Evolutionary conservation across 176 grass and related monocot species (phyloP).

Genomic region (Juncus effusus): DNA sequence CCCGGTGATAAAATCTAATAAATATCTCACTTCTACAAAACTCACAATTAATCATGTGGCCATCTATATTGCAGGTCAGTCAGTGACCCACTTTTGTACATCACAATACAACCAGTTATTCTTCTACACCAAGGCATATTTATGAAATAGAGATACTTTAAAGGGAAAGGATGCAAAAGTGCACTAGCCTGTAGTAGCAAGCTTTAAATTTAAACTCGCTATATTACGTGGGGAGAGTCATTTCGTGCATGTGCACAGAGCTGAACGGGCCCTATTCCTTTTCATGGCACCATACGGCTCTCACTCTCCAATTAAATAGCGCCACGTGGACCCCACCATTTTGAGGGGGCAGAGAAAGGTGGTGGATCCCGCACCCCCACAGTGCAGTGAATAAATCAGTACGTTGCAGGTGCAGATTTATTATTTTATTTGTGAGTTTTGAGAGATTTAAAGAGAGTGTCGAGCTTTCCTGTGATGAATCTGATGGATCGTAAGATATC

Average conservation of each 20-base stretch:
- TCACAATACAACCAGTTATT: no score
- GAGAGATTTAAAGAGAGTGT: no score
- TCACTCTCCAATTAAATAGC: neutral
- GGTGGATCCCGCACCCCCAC: neutral
- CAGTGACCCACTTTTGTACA: no score
- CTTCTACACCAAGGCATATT: neutral
- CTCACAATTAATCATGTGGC: neutral
- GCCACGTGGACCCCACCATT: conserved; percentile 5
- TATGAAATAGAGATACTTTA: neutral
- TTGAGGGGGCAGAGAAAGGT: conserved; percentile 1
- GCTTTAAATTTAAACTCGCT: conserved; percentile 22
- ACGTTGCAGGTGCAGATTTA: neutral
- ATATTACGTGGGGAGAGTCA: neutral
- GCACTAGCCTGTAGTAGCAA: no score
- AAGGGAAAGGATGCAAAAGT: conserved; percentile 1
- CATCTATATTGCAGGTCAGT: neutral
- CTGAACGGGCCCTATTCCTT: neutral
- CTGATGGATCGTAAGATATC: conserved; percentile 8
- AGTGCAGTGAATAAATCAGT: conserved; percentile 23
- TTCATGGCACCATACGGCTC: conserved; percentile 16
- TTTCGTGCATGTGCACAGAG: conserved; percentile 25
- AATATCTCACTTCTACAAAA: neutral
- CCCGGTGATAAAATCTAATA: neutral
- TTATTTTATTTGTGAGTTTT: no score
- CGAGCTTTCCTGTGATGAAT: neutral